Evolutionary conservation across 2,329 filamentous ascomycete genomes (phyloP).

Genomic region (Fusarium avenaceum): DNA sequence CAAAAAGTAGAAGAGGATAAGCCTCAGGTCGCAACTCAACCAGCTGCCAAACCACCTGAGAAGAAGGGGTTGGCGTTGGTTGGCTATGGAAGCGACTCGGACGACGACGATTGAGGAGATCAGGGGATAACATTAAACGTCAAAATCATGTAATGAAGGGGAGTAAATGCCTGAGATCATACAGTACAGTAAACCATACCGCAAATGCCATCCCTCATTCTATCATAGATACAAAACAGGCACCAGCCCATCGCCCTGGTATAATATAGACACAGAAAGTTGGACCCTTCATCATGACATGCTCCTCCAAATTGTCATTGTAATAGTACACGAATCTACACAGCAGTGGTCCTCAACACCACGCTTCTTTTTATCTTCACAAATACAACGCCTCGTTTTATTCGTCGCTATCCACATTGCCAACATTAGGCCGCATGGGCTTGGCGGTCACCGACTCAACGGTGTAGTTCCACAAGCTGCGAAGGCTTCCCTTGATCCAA

Average conservation of each 20-base stretch:
- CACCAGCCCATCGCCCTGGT: constrained; percentile 31
- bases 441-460: constrained; percentile 56
- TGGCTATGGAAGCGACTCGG: constrained; percentile 66
- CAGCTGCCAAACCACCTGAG: constrained; percentile 22
- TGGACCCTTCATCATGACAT: constrained; percentile 24
- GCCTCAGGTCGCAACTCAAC: constrained; percentile 8
- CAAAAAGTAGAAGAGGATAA: constrained; percentile 28
- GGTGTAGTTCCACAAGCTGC: constrained; percentile 67
- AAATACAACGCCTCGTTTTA: constrained; percentile 18
- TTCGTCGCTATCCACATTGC: constrained; percentile 57
- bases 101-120: constrained; percentile 55
- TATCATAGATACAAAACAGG: constrained; percentile 35
- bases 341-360: not conserved
- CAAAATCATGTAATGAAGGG: constrained; percentile 23
- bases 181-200: constrained; percentile 31
- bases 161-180: constrained; percentile 39
- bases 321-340: constrained; percentile 45
- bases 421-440: constrained; percentile 59
- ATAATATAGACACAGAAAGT: constrained; percentile 45
- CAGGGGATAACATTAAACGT: not conserved
- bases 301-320: constrained; percentile 11
- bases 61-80: constrained; percentile 60
- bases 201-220: constrained; percentile 33
- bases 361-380: constrained; percentile 3
- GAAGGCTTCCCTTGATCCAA: constrained; percentile 72